These are phyloP conservation scores for Phialophora tarda DNA, from an alignment of 2,329 filamentous ascomycete species.

Conservation along the genomic window DNA sequence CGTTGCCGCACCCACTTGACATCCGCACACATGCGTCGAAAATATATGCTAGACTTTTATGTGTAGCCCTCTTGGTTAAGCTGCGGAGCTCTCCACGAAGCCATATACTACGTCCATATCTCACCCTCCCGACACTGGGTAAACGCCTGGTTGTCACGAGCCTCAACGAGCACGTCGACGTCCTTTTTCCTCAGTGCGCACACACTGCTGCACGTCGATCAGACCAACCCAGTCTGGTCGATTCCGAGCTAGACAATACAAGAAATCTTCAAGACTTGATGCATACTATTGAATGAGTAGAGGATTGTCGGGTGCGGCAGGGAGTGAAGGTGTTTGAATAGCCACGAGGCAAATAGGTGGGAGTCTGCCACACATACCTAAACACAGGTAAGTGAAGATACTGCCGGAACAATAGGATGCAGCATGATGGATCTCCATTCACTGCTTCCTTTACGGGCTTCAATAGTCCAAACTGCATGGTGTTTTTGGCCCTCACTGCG, in stretches of 20 bases:
- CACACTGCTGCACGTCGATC: neutral
- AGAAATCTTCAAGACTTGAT: slow-evolving; percentile 14
- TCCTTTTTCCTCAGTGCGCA: neutral
- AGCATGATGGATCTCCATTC: slow-evolving; percentile 1
- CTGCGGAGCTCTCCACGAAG: neutral
- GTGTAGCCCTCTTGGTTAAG: neutral
- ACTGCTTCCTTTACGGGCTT: slow-evolving; percentile 9
- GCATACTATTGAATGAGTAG: slow-evolving; percentile 18
- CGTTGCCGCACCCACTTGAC: slow-evolving; percentile 8
- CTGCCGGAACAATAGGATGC: slow-evolving; percentile 16
- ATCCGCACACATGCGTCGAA: neutral
- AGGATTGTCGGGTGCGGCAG: slow-evolving; percentile 28
- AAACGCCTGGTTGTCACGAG: neutral
- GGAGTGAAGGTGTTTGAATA: slow-evolving; percentile 31
- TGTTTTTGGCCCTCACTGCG: neutral
- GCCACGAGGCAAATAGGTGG: slow-evolving; percentile 14
- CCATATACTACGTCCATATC: neutral
- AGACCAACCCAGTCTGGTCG: neutral
- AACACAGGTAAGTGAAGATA: slow-evolving; percentile 31
- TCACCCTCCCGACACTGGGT: neutral
- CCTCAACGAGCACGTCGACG: neutral
- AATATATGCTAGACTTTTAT: neutral
- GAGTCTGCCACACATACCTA: slow-evolving; percentile 14
- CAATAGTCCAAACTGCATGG: slow-evolving; percentile 10
- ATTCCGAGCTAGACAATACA: neutral